A percentile compares a stretch with the other conserved stretches of the same genome.
Evolutionary conservation across 768 basidiomycete genomes (phyloP).

Genomic region (Pholiota molesta): DNA sequence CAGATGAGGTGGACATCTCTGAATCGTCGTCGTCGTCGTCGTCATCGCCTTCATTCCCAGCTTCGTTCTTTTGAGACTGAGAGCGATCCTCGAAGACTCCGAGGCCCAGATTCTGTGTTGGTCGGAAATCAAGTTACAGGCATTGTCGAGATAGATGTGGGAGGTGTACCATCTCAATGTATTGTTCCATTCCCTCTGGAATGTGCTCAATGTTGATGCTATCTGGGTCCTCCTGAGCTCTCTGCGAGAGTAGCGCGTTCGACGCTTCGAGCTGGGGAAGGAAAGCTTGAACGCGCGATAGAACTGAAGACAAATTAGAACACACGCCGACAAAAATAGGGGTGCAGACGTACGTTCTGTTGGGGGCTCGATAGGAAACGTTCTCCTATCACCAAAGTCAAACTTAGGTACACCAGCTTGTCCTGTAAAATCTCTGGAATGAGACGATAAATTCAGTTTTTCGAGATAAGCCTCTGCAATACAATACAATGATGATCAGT

Average conservation of each 20-base stretch:
- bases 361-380: constrained; percentile 43
- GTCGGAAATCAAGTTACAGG: constrained; percentile 13
- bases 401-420: constrained; percentile 28
- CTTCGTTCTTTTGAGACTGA: constrained; percentile 18
- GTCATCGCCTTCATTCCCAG: constrained; percentile 24
- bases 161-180: constrained; percentile 66
- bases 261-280: constrained; percentile 69
- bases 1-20: constrained; percentile 32
- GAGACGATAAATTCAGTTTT: constrained; percentile 36
- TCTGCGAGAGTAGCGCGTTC: constrained; percentile 53
- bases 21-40: constrained; percentile 9
- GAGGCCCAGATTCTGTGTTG: constrained; percentile 60
- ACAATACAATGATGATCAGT: constrained; percentile 9
- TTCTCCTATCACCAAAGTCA: constrained; percentile 40
- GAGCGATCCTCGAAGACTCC: constrained; percentile 57
- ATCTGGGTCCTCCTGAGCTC: constrained; percentile 48
- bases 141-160: background rate
- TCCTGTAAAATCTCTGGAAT: constrained; percentile 19
- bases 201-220: constrained; percentile 76
- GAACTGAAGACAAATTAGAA: constrained; percentile 42
- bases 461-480: constrained; percentile 43
- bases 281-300: constrained; percentile 68
- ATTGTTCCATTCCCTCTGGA: constrained; percentile 44
- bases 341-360: constrained; percentile 46
- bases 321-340: background rate